Evolutionary conservation across 257 asterid species (phyloP), one percentile per base, ranked within the genome.

Genomic region (Echites panduratus): DNA sequence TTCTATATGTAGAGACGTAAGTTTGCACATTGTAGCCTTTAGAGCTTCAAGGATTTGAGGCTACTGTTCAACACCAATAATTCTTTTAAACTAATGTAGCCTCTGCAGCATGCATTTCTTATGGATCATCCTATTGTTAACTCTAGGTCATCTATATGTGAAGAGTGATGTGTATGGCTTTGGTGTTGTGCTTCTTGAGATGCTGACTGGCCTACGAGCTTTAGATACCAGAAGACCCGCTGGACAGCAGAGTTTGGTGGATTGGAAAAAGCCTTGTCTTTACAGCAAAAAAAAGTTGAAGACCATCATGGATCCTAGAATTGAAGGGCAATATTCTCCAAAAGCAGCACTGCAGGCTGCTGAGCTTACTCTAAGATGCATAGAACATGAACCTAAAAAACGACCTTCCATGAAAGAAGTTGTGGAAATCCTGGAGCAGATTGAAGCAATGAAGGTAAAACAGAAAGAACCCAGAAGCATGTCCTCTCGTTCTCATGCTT

Each of bases 371-470:
- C 70, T 76, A 35, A 78, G 76, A 76, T 84, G 87, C 84, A 70
- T 84, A 1, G 85, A 84, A 68, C 19, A 61, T 7, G 85, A 81
- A 65, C 85, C 84, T 9, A 84, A 50, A 66, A 81, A 79, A 66
- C 77, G 85, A n/a, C 87, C 85, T 41, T 76, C 85, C 24, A 84
- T 84, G 87, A 78, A 72, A 78, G 85, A 81, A 79, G 87, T 81
- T 5, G 78, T 76, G 56, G 87, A 79, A 63, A 22, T 68, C 47
- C 75, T 84, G 80, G 85, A 81, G 71, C 84, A 84, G 70, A 79
- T 84, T n/a, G 77, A 79, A 29, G 77, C 77, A 22, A 48, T 71
- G 12, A 77, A 77, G 70, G 76, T 48, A 56, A 79, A 77, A 29
- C 59, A 79, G 7, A 80, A 79, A 75, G 48, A 70, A 63, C 73